Evolutionary conservation across 2,329 filamentous ascomycete species (phyloP), one percentile per base, ranked within the genome.

Genomic region (Sarocladium brachiariae): DNA sequence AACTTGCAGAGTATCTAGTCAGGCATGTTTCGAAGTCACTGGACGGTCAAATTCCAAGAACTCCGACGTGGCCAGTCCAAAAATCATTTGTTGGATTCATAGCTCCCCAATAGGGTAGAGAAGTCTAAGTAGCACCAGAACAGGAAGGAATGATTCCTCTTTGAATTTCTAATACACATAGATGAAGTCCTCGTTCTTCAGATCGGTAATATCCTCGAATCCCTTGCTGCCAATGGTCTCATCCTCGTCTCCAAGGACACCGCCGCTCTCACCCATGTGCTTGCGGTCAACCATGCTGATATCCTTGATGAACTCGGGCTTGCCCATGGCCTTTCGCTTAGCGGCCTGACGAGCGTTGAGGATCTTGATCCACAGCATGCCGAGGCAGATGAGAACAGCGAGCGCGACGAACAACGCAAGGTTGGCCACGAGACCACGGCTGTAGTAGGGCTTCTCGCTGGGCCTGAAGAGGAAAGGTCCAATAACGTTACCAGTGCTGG

Each of bases 401-500:
- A 84, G 68, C 2, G 77, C 67, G 23, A 81, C 67, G 61, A 84
- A 85, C 35, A 85, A 68, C 0, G 73, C 70, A 5, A 86, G 71
- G 51, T 82, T 83, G 2, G 77, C 75, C n/a, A 72, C 66, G 1
- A 85, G 68, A 2, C 81, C 81, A 13, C 78, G 70, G 5, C 65
- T 64, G 58, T 85, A 85, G 2, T 72, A 63, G 0, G 81, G 81
- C 27, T 74, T 76, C 57, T 85, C 80, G 2, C 69, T 70, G 0
- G 78, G 76, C 21, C 73, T 80, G 65, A 85, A 62, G 2, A 85
- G 65, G 51, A 79, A 76, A 0, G 81, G 81, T 0, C 82, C 82
- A n/a, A 84, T 70, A 39, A 84, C 77, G 56, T 86, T 85, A 7
- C 81, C 82, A 1, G 76, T 75, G 48, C 77, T 81, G 56, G 80